These are phyloP conservation scores for Candolleomyces efflorescens DNA, from an alignment of 768 basidiomycete species.

Conservation along the genomic window DNA sequence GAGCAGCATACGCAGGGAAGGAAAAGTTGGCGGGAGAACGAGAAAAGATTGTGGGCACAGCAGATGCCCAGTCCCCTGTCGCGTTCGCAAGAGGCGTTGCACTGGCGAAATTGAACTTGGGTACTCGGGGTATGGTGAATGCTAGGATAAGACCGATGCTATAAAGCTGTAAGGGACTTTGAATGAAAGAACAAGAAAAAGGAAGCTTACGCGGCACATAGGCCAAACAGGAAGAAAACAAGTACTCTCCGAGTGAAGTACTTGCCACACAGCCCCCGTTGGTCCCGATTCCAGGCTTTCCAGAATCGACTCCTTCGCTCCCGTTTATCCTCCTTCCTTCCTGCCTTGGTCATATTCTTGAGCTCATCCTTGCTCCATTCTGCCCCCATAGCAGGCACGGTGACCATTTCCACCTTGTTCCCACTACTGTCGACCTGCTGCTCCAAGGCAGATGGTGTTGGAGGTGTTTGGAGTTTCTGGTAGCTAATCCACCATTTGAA, in stretches of 20 bases:
- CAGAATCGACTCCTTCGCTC: conserved; percentile 55
- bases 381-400: conserved; percentile 85
- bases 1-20: conserved; percentile 71
- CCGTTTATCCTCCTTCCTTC: conserved; percentile 56
- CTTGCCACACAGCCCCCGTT: conserved; percentile 74
- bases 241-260: conserved; percentile 73
- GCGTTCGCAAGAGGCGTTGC: conserved; percentile 55
- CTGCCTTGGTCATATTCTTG: conserved; percentile 69
- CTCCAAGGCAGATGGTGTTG: conserved; percentile 33
- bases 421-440: conserved; percentile 31
- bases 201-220: conserved; percentile 45
- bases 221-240: conserved; percentile 63
- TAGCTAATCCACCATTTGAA: conserved; percentile 28
- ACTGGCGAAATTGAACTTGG: conserved; percentile 60
- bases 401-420: conserved; percentile 79
- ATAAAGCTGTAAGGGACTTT: conserved; percentile 6
- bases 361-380: conserved; percentile 87
- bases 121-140: conserved; percentile 82
- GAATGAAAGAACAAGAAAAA: conserved; percentile 3
- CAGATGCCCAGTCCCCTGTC: conserved; percentile 50
- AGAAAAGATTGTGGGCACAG: conserved; percentile 61
- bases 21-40: conserved; percentile 85
- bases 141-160: conserved; percentile 70
- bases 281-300: conserved; percentile 74
- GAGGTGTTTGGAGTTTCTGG: conserved; percentile 36